Evolutionary conservation across 179 eudicot species (phyloP), one percentile per base, ranked within the genome.

Genomic region (Carnegiea gigantea): DNA sequence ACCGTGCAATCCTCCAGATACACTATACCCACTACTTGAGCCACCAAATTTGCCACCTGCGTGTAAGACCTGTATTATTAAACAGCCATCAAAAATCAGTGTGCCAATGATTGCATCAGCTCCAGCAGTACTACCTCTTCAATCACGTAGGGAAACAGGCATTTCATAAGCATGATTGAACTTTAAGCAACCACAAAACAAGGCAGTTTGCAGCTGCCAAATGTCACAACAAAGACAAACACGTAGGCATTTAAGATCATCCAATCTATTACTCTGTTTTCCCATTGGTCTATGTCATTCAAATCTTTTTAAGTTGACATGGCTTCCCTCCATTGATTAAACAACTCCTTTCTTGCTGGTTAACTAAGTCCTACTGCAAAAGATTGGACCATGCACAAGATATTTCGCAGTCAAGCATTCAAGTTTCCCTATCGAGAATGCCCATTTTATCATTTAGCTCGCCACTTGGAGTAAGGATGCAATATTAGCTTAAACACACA

Each of bases 11-110:
- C 99, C 98, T 86, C 98, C 99, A 48, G 99, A 94, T 23, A 96
- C 99, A 81, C 91, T 93, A 81, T 96, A 96, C 65, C 99, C 99
- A 84, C 99, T 96, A 88, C 95, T 96, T 70, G 91, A 85, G 82
- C 99, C 99, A 81, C 99, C 99, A 87, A 94, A 96, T 84, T 96
- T 96, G 10, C 99, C 99, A 82, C 98, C 98, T 33, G 99, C 99
- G 80, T 96, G 99, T 87, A 96, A 84, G 77, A 96, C 91, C 99
- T 96, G 94, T 92, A 91, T 68, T 70, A 85, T 78, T 54, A 60
- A 75, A 77, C 81, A 82, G 68, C 65, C 76, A 38, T 33, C 33
- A 77, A 65, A 60, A 44, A 72, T 30, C 21, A 62, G 24, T 28
- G 70, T 28, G 21, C 14, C 57, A 51, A 51, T 68, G 65, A 13